Base-by-base conservation (phyloP, 331 rosid genomes). In the Acacia pycnantha region DNA sequence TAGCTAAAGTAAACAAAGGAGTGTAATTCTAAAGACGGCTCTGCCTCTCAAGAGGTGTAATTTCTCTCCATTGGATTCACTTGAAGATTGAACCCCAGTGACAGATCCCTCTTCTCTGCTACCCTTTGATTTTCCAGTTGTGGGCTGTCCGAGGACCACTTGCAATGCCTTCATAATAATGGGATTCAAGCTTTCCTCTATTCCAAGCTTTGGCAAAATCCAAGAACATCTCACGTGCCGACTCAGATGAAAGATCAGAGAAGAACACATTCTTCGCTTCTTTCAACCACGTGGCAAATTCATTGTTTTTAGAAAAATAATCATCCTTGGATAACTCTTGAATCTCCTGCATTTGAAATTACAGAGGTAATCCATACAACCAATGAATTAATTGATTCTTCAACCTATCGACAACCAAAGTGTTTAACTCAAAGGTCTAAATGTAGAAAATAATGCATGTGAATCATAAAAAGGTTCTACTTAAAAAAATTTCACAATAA, bases 221-320 rank as follows among this genome's bases (percentile, higher is more conserved):
- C 2, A 87, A 74, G 54, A 95, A 95, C 85, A 93, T 43, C 81
- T 90, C 84, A 0, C 77, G 97, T 31, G 99, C 90, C 44, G 94
- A 87, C 86, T 92, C 97, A 0, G 97, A 87, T 2, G 88, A 86
- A 48, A 95, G 92, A 71, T 95, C 98, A 22, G 96, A 92, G 93
- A 95, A 95, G 78, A 92, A 95, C 46, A 93, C 79, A 46, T 88
- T 87, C 81, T 90, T 95, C 91, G 90, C 93, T 82, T 95, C 99
- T 80, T 95, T 93, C 81, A 93, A 89, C 99, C 99, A 95, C 16
- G 90, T 90, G 71, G 99, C 89, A 79, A 95, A 95, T 78, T 95
- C 99, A 21, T 92, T 95, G 56, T 90, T 95, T 97, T 93, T 95
- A 0, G 85, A 83, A 85, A 95, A 95, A 81, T 95, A 95, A 77